Evolutionary conservation across 1,139 yeast genomes (phyloP).

Genomic region (Geotrichum bryndzae): DNA sequence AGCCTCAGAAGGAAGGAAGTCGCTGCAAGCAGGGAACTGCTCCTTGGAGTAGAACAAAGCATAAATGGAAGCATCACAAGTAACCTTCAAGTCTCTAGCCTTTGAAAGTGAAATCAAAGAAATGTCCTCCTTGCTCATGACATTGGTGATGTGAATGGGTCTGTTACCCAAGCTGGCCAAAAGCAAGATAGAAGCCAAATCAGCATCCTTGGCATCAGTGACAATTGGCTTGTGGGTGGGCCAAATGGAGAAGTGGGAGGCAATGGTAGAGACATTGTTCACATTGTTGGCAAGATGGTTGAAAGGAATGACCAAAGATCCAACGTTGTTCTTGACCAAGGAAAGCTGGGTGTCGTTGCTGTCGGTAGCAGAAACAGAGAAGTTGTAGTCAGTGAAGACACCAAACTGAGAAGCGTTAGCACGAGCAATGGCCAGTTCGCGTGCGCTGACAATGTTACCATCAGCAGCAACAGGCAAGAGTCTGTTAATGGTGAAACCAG

Average conservation of each 20-base stretch:
- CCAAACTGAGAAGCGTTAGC: constrained; percentile 40
- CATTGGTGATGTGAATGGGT: constrained; percentile 84
- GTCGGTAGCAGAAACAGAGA: constrained; percentile 78
- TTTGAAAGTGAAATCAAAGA: constrained; percentile 81
- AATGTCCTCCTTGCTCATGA: constrained; percentile 74
- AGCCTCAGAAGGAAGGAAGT: constrained; percentile 72
- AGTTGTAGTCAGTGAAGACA: constrained; percentile 71
- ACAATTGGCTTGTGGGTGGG: constrained; percentile 78
- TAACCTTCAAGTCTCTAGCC: constrained; percentile 71
- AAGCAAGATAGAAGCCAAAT: constrained; percentile 81
- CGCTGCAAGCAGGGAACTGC: constrained; percentile 53
- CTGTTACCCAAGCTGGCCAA: constrained; percentile 85
- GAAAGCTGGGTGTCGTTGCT: constrained; percentile 58
- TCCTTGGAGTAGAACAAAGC: constrained; percentile 70
- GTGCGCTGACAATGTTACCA: constrained; percentile 60
- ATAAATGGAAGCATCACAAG: constrained; percentile 84
- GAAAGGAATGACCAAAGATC: constrained; percentile 76
- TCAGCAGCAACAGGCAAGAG: constrained; percentile 66
- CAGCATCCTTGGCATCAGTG: constrained; percentile 89
- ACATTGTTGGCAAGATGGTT: constrained; percentile 56
- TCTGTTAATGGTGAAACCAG: constrained; percentile 87
- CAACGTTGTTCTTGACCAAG: constrained; percentile 61
- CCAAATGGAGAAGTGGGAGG: constrained; percentile 79
- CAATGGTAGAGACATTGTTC: constrained; percentile 65
- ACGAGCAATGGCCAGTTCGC: constrained; percentile 55